Evolutionary conservation across 768 basidiomycete genomes (phyloP), one percentile per base, ranked within the genome.

Genomic region (Nidularia pulvinata): DNA sequence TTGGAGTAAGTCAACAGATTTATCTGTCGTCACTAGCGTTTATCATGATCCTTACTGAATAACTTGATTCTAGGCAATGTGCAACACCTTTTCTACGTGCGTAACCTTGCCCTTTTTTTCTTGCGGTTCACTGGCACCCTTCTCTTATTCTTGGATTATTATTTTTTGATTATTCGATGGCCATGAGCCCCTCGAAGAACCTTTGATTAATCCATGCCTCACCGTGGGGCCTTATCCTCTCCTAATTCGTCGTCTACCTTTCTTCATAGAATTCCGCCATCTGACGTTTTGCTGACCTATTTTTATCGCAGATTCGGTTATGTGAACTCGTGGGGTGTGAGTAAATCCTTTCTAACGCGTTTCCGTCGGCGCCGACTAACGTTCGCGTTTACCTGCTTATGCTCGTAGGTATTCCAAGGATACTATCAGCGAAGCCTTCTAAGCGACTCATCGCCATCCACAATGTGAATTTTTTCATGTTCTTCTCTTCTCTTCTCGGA

Each of bases 291-390:
- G 16, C 11, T 11, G 57, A 51, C 50, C 48, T 44, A 19, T 58
- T 47, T 48, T 56, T 54, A 59, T 47, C 35, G 34, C 55, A 79
- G 77, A 35, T 85, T 89, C 65, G 89, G 89, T 25, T 84, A 84
- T 55, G 81, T 88, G 3, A 90, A 88, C 58, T 79, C 85, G 0
- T 89, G 87, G 86, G 88, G 89, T 48, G 89, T 86, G 60, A 68
- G 82, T 74, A 7, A 49, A 42, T 48, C 25, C 13, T 4, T 53
- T n/a, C 16, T 54, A 32, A 43, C 11, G 16, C 16, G 16, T 42
- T 42, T 19, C 39, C 11, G 3, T 19, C 11, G 39, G 13, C 39
- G 5, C 11, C 16, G 39, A 19, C 39, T 42, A 42, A 7, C 30
- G 10, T 11, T 10, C 2, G 52, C 13, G 33, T 34, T 36, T 42